Conservation (phyloP, 768 basidiomycete species). For the Amanita thiersii region DNA sequence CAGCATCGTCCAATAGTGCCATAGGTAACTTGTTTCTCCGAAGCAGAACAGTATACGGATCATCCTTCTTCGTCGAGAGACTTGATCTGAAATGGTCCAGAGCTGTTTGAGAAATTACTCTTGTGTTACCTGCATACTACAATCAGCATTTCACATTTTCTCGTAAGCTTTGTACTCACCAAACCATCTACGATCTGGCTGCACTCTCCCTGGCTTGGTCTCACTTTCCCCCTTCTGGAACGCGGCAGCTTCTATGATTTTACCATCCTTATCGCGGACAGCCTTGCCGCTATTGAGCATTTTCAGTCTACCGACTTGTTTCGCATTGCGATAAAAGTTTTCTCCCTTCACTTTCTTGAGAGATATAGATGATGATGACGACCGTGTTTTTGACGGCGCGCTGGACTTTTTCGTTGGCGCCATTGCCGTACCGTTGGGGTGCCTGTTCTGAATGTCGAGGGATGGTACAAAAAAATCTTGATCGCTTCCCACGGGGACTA, state of each 20-base stretch:
- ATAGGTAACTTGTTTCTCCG: constrained; percentile 95
- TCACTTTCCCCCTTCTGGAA: constrained; percentile 96
- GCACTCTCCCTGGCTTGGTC: constrained; percentile 81
- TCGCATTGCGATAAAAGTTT: constrained; percentile 98
- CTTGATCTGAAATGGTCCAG: constrained; percentile 95
- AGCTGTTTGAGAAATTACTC: constrained; percentile 94
- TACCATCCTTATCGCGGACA: constrained; percentile 84
- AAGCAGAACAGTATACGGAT: constrained; percentile 93
- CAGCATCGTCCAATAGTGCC: constrained; percentile 88
- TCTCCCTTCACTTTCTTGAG: constrained; percentile 81
- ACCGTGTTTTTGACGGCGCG: constrained; percentile 31
- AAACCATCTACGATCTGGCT: constrained; percentile 96
- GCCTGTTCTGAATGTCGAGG: background rate
- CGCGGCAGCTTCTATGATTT: constrained; percentile 86
- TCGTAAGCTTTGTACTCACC: constrained; percentile 44
- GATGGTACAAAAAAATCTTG: background rate
- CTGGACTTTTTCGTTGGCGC: constrained; percentile 29
- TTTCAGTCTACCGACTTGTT: constrained; percentile 75
- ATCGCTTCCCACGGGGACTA: background rate
- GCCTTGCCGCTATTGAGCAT: constrained; percentile 92
- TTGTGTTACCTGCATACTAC: constrained; percentile 71
- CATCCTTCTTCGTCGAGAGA: constrained; percentile 74
- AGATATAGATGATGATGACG: constrained; percentile 39
- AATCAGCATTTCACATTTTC: constrained; percentile 6
- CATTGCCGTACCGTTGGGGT: constrained; percentile 19